Percentiles rank a stretch among this genome's conserved stretches.
phyloP scores from a whole-genome alignment of 2,329 filamentous ascomycete genomes.

The Uncinocarpus reesii region DNA sequence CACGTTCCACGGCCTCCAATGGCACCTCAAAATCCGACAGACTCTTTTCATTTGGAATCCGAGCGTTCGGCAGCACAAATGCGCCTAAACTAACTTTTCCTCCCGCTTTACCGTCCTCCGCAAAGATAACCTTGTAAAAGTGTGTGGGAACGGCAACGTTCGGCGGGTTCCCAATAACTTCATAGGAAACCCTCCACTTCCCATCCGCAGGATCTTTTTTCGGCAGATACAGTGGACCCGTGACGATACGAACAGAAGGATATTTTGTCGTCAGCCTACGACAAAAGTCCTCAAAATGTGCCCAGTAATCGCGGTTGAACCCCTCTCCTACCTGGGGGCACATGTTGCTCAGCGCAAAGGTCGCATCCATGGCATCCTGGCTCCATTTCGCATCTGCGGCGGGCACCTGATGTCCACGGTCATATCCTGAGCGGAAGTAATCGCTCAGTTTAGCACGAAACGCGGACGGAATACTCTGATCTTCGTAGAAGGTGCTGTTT shows the following conservation, averaged over 20 bases:
- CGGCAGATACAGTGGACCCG: slow-evolving; percentile 86
- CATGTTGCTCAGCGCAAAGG: slow-evolving; percentile 92
- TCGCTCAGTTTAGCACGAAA: slow-evolving; percentile 87
- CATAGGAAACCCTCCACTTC: slow-evolving; percentile 93
- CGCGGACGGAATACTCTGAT: slow-evolving; percentile 64
- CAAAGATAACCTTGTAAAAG: slow-evolving; percentile 98
- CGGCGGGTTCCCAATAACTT: slow-evolving; percentile 87
- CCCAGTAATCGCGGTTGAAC: slow-evolving; percentile 99
- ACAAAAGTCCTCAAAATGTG: slow-evolving; percentile 96
- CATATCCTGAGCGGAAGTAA: slow-evolving; percentile 90
- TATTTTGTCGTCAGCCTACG: slow-evolving; percentile 69
- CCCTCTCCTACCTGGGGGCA: slow-evolving; percentile 96
- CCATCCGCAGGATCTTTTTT: slow-evolving; percentile 69
- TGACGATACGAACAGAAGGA: slow-evolving; percentile 81
- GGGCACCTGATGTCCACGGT: slow-evolving; percentile 92
- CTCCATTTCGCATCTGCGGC: slow-evolving; percentile 95
- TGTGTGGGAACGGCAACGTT: slow-evolving; percentile 95
- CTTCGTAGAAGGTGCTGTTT: slow-evolving; percentile 73
- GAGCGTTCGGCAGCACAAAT: slow-evolving; percentile 88
- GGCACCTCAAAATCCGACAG: slow-evolving; percentile 90
- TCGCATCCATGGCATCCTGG: slow-evolving; percentile 87
- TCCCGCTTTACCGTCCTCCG: slow-evolving; percentile 61
- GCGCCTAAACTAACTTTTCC: slow-evolving; percentile 81
- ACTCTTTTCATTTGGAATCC: slow-evolving; percentile 77
- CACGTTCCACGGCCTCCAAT: slow-evolving; percentile 81